Evolutionary conservation across 2,329 filamentous ascomycete genomes (phyloP), one percentile per base, ranked within the genome.

Genomic region (Diaporthe longicolla): DNA sequence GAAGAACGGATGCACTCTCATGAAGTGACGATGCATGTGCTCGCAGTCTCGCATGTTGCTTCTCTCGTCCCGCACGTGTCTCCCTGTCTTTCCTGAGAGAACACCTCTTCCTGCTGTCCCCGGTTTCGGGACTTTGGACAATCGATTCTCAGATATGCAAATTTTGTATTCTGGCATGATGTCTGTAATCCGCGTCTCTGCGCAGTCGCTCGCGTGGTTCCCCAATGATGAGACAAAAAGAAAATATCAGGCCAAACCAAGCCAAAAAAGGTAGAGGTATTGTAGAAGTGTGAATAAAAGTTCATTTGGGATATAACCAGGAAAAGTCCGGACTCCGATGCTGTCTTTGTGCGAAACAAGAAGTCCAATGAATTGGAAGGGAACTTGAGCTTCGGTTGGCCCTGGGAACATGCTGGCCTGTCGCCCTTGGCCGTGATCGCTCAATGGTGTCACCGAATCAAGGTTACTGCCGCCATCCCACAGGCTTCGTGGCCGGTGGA

Each of bases 381-480:
- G 71, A 52, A 59, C 40, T 50, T 58, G 68, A 54, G 68, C 68
- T 73, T 57, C 65, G 57, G 63, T 68, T 52, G 57, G 70, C 59
- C 70, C 70, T 63, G 70, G 57, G n/a, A 43, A 71, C 54, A 61
- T 71, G 57, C 57, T 71, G 57, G 70, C 70, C 21, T 54, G 45
- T 61, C 57, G 45, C 59, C 70, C 57, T 61, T 63, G 70, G 70
- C 59, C 50, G 57, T 71, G 45, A 71, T 63, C 59, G 70, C 70
- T 55, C 45, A 58, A 58, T 70, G 72, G 71, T 74, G 69, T 75
- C 74, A 73, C 74, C 74, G 72, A 68, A 71, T 71, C 74, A 73
- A 73, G 74, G 70, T 68, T 73, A 52, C 74, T 75, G 43, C 74
- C 74, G 74, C 54, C 74, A 75, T 75, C 74, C 74, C 74, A 58